phyloP scores from a whole-genome alignment of 805 yeast species.

The Barnettozyma vustinii region DNA sequence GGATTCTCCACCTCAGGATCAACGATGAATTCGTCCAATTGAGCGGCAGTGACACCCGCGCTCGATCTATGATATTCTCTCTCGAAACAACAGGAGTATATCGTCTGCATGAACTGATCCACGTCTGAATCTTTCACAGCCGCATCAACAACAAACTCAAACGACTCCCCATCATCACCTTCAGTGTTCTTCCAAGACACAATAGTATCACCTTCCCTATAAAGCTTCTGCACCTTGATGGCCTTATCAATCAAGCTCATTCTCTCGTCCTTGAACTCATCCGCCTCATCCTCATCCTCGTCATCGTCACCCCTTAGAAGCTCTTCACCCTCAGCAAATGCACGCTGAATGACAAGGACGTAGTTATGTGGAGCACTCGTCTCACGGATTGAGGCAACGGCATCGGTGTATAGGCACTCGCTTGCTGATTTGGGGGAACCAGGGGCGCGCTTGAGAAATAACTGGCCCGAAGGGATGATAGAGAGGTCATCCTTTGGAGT shows the following conservation, averaged over 20 bases:
- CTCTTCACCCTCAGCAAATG: constrained; percentile 63
- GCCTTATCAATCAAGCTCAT: constrained; percentile 59
- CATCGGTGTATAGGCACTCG: constrained; percentile 80
- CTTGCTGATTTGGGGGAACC: constrained; percentile 81
- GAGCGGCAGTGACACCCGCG: constrained; percentile 36
- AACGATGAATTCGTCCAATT: constrained; percentile 53
- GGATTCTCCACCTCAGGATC: constrained; percentile 24
- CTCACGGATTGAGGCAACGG: constrained; percentile 64
- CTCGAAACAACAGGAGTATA: constrained; percentile 71
- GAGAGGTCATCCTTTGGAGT: constrained; percentile 56
- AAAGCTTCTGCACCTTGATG: constrained; percentile 49
- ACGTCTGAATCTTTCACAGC: constrained; percentile 46
- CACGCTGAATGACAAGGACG: constrained; percentile 66
- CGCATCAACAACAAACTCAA: constrained; percentile 71
- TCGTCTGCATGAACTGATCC: constrained; percentile 54
- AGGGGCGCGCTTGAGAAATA: constrained; percentile 67
- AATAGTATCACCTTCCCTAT: constrained; percentile 48
- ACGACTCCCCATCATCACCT: constrained; percentile 83
- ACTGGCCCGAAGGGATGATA: constrained; percentile 72
- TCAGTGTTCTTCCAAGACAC: constrained; percentile 77
- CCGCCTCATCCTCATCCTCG: constrained; percentile 33
- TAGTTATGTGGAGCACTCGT: constrained; percentile 62
- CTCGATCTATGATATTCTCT: constrained; percentile 59
- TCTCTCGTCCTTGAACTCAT: constrained; percentile 55
- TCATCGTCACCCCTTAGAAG: constrained; percentile 46